These are phyloP conservation scores for Sugiyamaella floridensis DNA, from an alignment of 805 yeast genomes.

Conservation along the genomic window DNA sequence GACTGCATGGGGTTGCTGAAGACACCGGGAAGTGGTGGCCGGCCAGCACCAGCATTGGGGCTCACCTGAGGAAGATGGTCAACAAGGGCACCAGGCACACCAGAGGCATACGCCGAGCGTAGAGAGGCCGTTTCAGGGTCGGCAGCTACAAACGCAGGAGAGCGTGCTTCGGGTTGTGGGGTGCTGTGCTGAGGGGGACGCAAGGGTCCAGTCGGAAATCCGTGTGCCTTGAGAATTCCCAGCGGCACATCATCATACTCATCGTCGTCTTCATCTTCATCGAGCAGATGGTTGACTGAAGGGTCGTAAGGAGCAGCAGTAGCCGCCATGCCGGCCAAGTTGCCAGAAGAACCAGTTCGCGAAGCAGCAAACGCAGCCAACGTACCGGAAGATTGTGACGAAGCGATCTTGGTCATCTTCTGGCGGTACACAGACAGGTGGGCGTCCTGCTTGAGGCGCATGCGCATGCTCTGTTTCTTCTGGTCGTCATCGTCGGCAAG, in stretches of 20 bases:
- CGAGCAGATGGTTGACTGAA: conserved; percentile 10
- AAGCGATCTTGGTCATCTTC: conserved; percentile 35
- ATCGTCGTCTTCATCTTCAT: conserved; percentile 29
- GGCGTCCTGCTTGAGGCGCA: conserved; percentile 35
- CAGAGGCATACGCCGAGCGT: conserved; percentile 12
- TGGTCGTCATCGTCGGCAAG: conserved; percentile 18
- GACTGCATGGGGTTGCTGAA: conserved; percentile 16
- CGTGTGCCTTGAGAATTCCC: conserved; percentile 35
- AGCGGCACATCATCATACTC: conserved; percentile 36
- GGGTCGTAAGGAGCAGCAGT: not conserved
- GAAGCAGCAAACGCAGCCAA: conserved; percentile 8
- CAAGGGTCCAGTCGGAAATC: conserved; percentile 27
- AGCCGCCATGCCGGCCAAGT: conserved; percentile 4
- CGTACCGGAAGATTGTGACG: conserved; percentile 19
- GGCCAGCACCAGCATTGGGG: not conserved
- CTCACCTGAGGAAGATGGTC: not conserved
- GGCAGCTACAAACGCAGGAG: not conserved
- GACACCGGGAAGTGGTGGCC: conserved; percentile 22
- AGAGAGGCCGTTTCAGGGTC: conserved; percentile 10
- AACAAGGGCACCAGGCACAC: not conserved
- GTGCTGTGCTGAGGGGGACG: not conserved
- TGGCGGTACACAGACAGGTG: conserved; percentile 36
- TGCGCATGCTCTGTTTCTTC: conserved; percentile 19
- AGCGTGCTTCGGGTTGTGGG: conserved; percentile 5
- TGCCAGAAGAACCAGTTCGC: conserved; percentile 1